Evolutionary conservation across 176 grass and related monocot genomes (phyloP).

Genomic region (Aegilops bicornis): DNA sequence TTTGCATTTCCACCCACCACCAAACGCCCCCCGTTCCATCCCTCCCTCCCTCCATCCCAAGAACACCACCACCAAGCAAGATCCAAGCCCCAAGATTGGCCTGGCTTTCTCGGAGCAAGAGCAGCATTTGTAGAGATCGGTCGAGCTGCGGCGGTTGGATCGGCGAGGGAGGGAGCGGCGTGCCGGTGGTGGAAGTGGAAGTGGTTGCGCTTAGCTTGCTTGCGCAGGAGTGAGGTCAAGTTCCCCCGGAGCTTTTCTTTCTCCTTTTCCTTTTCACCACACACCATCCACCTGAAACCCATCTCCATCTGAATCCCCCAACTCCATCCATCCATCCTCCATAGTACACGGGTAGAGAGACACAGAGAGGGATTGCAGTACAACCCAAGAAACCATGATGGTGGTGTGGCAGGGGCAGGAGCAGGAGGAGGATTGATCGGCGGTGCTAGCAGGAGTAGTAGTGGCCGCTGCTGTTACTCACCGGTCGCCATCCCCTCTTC

Average conservation of each 20-base stretch:
- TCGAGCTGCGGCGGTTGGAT: background rate
- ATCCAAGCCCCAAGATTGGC: slow-evolving; percentile 23
- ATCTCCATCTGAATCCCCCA: slow-evolving; percentile 35
- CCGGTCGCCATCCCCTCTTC: slow-evolving; percentile 27
- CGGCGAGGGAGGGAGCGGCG: background rate
- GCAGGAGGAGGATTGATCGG: slow-evolving; percentile 10
- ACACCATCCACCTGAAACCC: slow-evolving; percentile 8
- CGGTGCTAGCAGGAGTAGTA: background rate
- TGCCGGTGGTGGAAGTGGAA: slow-evolving; percentile 16
- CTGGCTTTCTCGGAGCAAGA: background rate
- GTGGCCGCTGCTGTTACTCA: slow-evolving; percentile 45
- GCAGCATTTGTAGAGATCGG: slow-evolving; percentile 45
- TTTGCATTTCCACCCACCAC: slow-evolving; percentile 48
- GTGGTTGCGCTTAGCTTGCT: slow-evolving; percentile 24
- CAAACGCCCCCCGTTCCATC: slow-evolving; percentile 21
- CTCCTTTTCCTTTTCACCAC: slow-evolving; percentile 28
- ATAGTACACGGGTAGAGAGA: background rate
- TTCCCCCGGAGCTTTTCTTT: background rate
- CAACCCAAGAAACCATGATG: slow-evolving; percentile 85
- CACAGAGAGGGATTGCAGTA: slow-evolving; percentile 48
- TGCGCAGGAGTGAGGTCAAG: slow-evolving; percentile 40
- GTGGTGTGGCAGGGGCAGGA: slow-evolving; percentile 22
- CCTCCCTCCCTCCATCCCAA: background rate
- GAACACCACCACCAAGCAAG: background rate
- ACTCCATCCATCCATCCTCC: background rate